These are phyloP conservation scores for Calonectria pseudoturangicola DNA, from an alignment of 2,329 filamentous ascomycete species.

Conservation along the genomic window DNA sequence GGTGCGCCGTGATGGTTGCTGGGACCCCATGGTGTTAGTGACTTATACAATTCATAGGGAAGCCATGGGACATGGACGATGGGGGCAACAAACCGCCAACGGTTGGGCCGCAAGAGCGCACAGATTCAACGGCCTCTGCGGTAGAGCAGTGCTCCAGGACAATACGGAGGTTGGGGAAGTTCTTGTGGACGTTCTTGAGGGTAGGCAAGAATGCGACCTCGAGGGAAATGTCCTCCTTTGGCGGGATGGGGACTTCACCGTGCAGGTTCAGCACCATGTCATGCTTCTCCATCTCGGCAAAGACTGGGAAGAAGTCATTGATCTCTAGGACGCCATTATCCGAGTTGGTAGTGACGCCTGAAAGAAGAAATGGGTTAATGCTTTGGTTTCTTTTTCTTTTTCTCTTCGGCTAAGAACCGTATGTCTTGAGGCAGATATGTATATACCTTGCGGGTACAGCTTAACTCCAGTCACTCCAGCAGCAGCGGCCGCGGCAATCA, in stretches of 20 bases:
- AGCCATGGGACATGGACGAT: too few relatives aligned
- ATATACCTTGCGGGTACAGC: slow-evolving; percentile 75
- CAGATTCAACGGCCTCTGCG: slow-evolving; percentile 85
- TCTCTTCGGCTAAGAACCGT: too few relatives aligned
- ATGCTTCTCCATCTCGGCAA: slow-evolving; percentile 91
- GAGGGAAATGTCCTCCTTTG: slow-evolving; percentile 68
- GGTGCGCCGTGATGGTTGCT: slow-evolving; percentile 90
- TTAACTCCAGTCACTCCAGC: slow-evolving; percentile 84
- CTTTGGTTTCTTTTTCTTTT: neutral
- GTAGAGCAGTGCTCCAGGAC: slow-evolving; percentile 88
- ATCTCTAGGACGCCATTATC: slow-evolving; percentile 82
- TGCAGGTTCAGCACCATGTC: slow-evolving; percentile 94
- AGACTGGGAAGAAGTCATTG: slow-evolving; percentile 84
- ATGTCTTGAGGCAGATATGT: neutral
- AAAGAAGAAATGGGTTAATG: slow-evolving; percentile 38
- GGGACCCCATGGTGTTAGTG: slow-evolving; percentile 13
- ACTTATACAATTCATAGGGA: neutral
- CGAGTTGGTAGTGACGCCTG: slow-evolving; percentile 79
- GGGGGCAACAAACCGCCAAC: slow-evolving; percentile 74
- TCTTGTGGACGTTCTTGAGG: slow-evolving; percentile 81
- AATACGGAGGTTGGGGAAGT: slow-evolving; percentile 83
- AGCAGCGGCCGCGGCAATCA: slow-evolving; percentile 82
- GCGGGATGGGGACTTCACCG: slow-evolving; percentile 81
- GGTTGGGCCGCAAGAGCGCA: slow-evolving; percentile 83
- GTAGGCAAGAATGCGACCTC: slow-evolving; percentile 85